Evolutionary conservation across 2,329 filamentous ascomycete genomes (phyloP), one percentile per base, ranked within the genome.

Genomic region (Arachnomyces sp.): DNA sequence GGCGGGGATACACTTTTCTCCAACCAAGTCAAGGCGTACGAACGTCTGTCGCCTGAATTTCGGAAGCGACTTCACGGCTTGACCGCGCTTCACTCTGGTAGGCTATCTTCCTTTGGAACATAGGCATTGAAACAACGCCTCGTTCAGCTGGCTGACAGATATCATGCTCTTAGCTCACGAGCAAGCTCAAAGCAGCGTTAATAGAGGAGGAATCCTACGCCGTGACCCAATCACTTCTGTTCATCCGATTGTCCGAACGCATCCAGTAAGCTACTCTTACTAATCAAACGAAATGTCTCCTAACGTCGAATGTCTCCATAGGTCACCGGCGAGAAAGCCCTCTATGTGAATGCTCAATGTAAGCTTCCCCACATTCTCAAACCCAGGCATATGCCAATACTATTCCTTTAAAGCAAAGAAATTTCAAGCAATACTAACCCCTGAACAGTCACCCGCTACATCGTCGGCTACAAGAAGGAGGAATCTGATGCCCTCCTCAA

Each of bases 1-100:
- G 88, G 88, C 28, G 89, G 88, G 35, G 88, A 95, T 57, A 95
- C 88, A 0, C 67, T 93, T 3, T 95, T 94, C 54, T 78, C 74
- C 34, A 84, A 93, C 57, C 78, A 83, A 51, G 86, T 73, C 0
- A 82, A 84, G 61, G 88, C 89, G 1, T 95, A 95, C 59, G 77
- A 80, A 46, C 75, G 88, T 4, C 73, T 95, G 2, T 88, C 82
- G 40, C 84, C 86, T 0, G 75, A 78, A 30, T 92, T 94, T 69
- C 78, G 78, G 55, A 77, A 87, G 68, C 73, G 87, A 30, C 68
- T 95, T 17, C 86, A 94, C 49, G 87, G 87, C 0, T 68, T 95
- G 34, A 75, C 78, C 54, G 88, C 86, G 1, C 78, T 85, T 0
- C 89, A 95, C 62, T 92, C 86, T 1, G 87, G 82, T 30, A 68